These are phyloP conservation scores for Asterochloris erici DNA, from an alignment of 139 green algal genomes.

Conservation along the genomic window DNA sequence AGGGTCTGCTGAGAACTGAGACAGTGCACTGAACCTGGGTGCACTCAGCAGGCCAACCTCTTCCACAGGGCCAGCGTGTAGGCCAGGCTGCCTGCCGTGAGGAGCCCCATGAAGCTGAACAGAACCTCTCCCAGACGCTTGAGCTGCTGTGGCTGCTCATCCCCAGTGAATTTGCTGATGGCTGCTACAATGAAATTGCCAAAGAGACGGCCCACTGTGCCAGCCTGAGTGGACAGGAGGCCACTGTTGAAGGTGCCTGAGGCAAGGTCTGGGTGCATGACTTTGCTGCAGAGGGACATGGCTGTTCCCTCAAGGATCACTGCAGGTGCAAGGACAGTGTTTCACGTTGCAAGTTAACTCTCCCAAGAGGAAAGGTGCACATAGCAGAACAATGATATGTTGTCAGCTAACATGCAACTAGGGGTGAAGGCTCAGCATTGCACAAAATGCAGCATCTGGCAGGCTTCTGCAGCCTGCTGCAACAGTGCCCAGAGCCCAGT, in stretches of 20 bases:
- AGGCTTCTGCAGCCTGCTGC: too few species aligned
- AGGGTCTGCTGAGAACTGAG: too few species aligned
- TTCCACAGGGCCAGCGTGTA: slow-evolving; percentile 20
- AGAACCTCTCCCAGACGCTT: slow-evolving; percentile 1
- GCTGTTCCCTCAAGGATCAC: slow-evolving; percentile 9
- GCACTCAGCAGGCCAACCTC: background rate
- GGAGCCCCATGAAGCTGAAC: background rate
- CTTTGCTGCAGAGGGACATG: slow-evolving; percentile 11
- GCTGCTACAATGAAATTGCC: slow-evolving; percentile 15
- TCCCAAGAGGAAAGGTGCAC: too few species aligned
- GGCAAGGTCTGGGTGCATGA: slow-evolving; percentile 13
- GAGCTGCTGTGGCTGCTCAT: background rate
- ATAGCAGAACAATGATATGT: too few species aligned
- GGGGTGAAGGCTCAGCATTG: too few species aligned
- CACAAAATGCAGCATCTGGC: too few species aligned
- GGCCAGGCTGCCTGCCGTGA: slow-evolving; percentile 6
- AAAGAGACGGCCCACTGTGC: slow-evolving; percentile 10
- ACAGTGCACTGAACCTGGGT: too few species aligned
- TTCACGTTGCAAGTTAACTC: too few species aligned
- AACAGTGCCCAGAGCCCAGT: too few species aligned
- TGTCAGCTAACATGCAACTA: too few species aligned
- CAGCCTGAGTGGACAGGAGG: slow-evolving; percentile 18
- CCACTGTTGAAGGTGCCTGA: slow-evolving; percentile 10
- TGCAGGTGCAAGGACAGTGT: too few species aligned
- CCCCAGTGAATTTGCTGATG: slow-evolving; percentile 9